A percentile compares a stretch with the other conserved stretches of the same genome.
Conservation (phyloP, 148 eudicot species). For the Camellia lanceoleosa region DNA sequence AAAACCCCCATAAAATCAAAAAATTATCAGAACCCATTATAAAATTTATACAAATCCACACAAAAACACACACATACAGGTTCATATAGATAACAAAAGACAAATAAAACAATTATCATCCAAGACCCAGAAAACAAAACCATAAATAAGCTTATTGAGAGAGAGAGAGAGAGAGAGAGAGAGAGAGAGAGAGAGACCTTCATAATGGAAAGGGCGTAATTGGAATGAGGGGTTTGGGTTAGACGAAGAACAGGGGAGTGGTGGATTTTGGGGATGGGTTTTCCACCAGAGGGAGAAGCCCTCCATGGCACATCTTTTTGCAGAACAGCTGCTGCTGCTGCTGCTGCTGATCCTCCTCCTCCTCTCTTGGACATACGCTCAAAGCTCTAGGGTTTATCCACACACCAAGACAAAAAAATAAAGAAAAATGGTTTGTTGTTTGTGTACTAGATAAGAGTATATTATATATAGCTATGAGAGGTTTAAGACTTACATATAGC, state of each 20-base stretch:
- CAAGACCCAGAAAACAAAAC: constrained; percentile 1
- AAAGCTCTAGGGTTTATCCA: neutral
- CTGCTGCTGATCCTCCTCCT: constrained; percentile 24
- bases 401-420: neutral
- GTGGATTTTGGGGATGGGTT: too few relatives aligned
- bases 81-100: neutral
- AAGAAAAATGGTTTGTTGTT: neutral
- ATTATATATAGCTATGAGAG: too few relatives aligned
- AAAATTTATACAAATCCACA: neutral
- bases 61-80: neutral
- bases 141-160: too few relatives aligned
- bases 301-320: constrained; percentile 83
- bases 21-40: neutral
- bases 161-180: too few relatives aligned
- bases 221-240: too few relatives aligned
- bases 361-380: constrained; percentile 50
- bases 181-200: too few relatives aligned
- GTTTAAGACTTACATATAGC: too few relatives aligned
- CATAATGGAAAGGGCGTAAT: too few relatives aligned
- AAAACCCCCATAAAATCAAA: neutral
- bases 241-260: too few relatives aligned
- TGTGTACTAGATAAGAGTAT: neutral
- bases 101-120: neutral
- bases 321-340: constrained; percentile 20
- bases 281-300: constrained; percentile 33